These are phyloP conservation scores for Globisporangium nodosum DNA, from an alignment of 352 stramenopile genomes.

Conservation along the genomic window DNA sequence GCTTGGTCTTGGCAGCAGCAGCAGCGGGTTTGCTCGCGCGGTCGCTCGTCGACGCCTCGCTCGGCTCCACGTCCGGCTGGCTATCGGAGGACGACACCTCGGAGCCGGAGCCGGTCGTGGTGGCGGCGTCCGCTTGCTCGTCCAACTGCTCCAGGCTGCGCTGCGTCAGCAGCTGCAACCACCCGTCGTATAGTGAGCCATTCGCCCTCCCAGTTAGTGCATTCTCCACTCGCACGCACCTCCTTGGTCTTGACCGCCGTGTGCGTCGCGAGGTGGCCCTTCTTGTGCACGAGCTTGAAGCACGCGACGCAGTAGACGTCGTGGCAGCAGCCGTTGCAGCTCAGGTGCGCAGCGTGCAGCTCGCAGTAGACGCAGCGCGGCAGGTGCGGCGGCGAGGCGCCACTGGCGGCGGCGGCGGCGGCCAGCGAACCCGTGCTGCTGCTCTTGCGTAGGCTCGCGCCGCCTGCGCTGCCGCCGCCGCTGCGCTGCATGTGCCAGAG, in stretches of 20 bases:
- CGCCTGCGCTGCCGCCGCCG: neutral
- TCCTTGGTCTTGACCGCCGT: constrained; percentile 62
- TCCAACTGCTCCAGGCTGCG: constrained; percentile 4
- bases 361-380: constrained; percentile 76
- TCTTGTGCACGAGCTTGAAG: constrained; percentile 88
- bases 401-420: neutral
- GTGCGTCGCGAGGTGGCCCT: constrained; percentile 73
- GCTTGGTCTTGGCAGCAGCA: constrained; percentile 30
- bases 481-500: constrained; percentile 69
- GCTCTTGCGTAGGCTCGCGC: constrained; percentile 1
- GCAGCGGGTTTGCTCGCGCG: neutral
- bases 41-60: constrained; percentile 5
- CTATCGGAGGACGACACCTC: constrained; percentile 6
- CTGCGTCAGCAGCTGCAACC: constrained; percentile 2
- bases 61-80: constrained; percentile 8
- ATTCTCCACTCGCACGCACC: constrained; percentile 12
- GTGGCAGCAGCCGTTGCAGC: constrained; percentile 81
- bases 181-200: no score
- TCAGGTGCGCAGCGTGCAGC: constrained; percentile 55
- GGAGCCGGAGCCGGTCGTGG: neutral
- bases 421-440: constrained; percentile 10
- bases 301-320: constrained; percentile 83
- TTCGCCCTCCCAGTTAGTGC: no score
- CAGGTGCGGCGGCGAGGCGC: constrained; percentile 1
- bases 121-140: neutral